Base-by-base conservation (phyloP, 495 filamentous ascomycete genomes). In the Xylaria grammica region DNA sequence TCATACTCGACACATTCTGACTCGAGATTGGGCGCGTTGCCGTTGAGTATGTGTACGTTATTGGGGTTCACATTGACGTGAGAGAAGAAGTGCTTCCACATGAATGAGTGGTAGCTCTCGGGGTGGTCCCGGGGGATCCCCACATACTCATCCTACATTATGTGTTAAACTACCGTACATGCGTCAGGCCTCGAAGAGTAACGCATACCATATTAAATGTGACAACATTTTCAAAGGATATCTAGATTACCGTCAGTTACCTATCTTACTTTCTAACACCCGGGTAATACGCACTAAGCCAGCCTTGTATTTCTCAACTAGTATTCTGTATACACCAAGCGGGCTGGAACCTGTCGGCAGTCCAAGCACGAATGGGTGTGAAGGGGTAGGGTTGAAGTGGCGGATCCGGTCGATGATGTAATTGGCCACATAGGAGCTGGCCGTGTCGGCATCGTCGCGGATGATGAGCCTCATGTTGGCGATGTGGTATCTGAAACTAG, bases 21-120 rank as follows among this genome's bases (percentile, higher is more conserved):
- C 57, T 88, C 88, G 0, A 91, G 84, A 66, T 94, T 88, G 6
- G 85, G 76, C 0, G 91, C 91, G 69, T 91, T 93, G 64, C 91
- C 91, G 72, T 94, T 86, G n/a, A 94, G 84, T 71, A 96, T 92
- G 78, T 96, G 85, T 73, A 94, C 91, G 68, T 93, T 92, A 66
- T 82, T 81, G 6, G 92, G 91, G 62, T 85, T 82, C 61, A 96
- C 87, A 70, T 96, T 90, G 69, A 94, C 88, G 73, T 94, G 91
- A 3, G 89, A 90, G 81, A 96, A 96, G 84, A 94, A 92, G 76
- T 94, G 84, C 77, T 89, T 90, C 82, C 91, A 94, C 92, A 96
- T 94, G 80, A 94, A 96, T 60, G 87, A 89, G 79, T 94, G 91
- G 78, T 94, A 94, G 72, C 86, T 90, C 74, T 93, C 86, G 11